These are phyloP conservation scores for Podaxis sp. DNA, from an alignment of 768 basidiomycete genomes.

Conservation along the genomic window DNA sequence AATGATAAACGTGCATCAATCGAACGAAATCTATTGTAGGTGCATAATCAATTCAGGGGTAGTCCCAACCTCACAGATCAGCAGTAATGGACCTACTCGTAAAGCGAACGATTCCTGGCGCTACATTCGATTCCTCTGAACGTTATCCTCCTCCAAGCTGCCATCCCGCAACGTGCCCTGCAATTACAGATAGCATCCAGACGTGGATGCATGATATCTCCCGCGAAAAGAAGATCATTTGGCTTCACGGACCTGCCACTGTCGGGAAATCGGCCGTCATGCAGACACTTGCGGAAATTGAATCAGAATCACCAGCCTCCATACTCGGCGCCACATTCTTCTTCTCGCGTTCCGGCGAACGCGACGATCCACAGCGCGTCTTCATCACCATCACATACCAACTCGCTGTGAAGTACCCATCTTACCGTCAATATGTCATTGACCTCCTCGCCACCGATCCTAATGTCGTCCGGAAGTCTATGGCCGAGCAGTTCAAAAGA, in stretches of 20 bases:
- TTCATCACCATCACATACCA: slow-evolving; percentile 25
- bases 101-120: background rate
- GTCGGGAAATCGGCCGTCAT: slow-evolving; percentile 2
- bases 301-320: background rate
- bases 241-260: background rate
- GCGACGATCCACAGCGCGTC: slow-evolving; percentile 11
- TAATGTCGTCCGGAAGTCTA: slow-evolving; percentile 9
- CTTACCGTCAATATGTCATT: slow-evolving; percentile 5
- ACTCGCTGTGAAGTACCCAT: slow-evolving; percentile 16
- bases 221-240: background rate
- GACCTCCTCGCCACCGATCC: slow-evolving; percentile 11
- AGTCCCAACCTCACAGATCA: background rate
- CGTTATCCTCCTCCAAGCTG: background rate
- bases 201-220: background rate
- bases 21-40: background rate
- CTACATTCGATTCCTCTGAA: background rate
- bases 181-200: background rate
- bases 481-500: slow-evolving; percentile 12
- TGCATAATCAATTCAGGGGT: background rate
- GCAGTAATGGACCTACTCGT: background rate
- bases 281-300: slow-evolving; percentile 2
- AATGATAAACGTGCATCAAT: background rate
- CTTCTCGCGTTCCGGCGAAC: slow-evolving; percentile 17
- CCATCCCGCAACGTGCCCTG: background rate
- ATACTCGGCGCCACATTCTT: slow-evolving; percentile 23